Evolutionary conservation across 306 rosid genomes (phyloP).

Genomic region (Cercis canadensis): DNA sequence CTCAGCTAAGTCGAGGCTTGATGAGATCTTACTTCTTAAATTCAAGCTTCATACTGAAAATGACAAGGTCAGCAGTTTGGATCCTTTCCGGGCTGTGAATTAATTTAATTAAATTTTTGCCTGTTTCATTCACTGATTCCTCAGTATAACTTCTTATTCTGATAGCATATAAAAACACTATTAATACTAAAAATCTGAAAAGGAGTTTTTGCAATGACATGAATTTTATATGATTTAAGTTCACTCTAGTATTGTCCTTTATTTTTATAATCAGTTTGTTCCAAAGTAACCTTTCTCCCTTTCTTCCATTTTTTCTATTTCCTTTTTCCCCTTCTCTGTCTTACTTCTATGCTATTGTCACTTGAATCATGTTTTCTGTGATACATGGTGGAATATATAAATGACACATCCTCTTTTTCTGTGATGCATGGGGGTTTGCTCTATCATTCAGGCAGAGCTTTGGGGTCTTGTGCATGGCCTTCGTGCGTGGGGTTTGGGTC

Average conservation of each 20-base stretch:
- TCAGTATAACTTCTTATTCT: background rate
- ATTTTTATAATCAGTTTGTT: slow-evolving; percentile 1
- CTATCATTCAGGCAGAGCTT: too few species aligned
- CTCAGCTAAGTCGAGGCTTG: slow-evolving; percentile 70
- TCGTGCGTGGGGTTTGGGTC: too few species aligned
- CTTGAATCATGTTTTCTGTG: background rate
- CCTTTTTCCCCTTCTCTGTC: background rate
- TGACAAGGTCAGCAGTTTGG: slow-evolving; percentile 57
- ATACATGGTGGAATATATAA: slow-evolving; percentile 7
- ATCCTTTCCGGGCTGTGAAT: slow-evolving; percentile 28
- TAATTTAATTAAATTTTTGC: slow-evolving; percentile 11
- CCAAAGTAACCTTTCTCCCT: slow-evolving; percentile 11
- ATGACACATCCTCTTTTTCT: background rate
- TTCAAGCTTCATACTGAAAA: slow-evolving; percentile 59
- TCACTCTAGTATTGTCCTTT: slow-evolving; percentile 11
- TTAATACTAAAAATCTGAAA: background rate
- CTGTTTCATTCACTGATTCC: slow-evolving; percentile 15
- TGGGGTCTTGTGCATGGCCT: too few species aligned
- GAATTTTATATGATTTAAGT: background rate
- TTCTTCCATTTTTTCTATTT: slow-evolving; percentile 1
- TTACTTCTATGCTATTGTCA: slow-evolving; percentile 7
- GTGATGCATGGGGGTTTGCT: too few species aligned
- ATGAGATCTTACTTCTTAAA: slow-evolving; percentile 61
- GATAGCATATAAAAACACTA: slow-evolving; percentile 14
- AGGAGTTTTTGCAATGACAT: background rate